These are phyloP conservation scores for Metschnikowia hibisci DNA, from an alignment of 805 yeast species.

Conservation along the genomic window DNA sequence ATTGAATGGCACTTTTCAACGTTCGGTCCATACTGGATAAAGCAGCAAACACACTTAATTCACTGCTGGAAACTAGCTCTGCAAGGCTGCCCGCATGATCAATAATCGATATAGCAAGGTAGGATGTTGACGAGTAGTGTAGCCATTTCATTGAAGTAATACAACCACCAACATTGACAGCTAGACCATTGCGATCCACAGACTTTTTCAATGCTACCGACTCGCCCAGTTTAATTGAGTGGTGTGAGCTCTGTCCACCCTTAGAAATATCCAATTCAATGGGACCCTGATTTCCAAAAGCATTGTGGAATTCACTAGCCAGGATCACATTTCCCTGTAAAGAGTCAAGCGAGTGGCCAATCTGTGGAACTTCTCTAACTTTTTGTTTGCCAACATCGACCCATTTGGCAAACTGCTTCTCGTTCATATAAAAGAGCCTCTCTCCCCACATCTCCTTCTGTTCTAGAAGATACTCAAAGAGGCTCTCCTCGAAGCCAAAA, in stretches of 20 bases:
- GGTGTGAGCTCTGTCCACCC: slow-evolving; percentile 7
- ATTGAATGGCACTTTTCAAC: slow-evolving; percentile 39
- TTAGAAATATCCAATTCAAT: slow-evolving; percentile 18
- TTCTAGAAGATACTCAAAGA: slow-evolving; percentile 39
- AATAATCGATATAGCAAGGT: slow-evolving; percentile 50
- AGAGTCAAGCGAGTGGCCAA: slow-evolving; percentile 8
- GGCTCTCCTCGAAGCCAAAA: slow-evolving; percentile 49
- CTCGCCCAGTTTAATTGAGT: slow-evolving; percentile 7
- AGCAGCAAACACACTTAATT: slow-evolving; percentile 29
- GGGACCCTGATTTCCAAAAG: slow-evolving; percentile 19
- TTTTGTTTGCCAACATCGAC: slow-evolving; percentile 13
- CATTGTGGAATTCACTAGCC: slow-evolving; percentile 17
- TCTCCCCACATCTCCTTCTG: slow-evolving; percentile 50
- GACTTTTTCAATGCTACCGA: slow-evolving; percentile 13
- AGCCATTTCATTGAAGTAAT: slow-evolving; percentile 55
- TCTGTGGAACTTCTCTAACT: slow-evolving; percentile 11
- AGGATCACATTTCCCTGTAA: slow-evolving; percentile 8
- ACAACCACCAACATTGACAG: slow-evolving; percentile 49
- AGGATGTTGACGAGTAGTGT: slow-evolving; percentile 23
- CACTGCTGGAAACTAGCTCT: slow-evolving; percentile 22
- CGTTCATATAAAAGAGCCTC: slow-evolving; percentile 41
- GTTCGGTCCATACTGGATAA: slow-evolving; percentile 1
- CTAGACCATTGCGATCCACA: slow-evolving; percentile 31
- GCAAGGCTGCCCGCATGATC: slow-evolving; percentile 25
- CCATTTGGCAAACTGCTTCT: slow-evolving; percentile 22